Percentiles rank a stretch among this genome's conserved stretches.
Evolutionary conservation across 164 flowering plant species (phyloP).

Genomic region (Protea cynaroides): DNA sequence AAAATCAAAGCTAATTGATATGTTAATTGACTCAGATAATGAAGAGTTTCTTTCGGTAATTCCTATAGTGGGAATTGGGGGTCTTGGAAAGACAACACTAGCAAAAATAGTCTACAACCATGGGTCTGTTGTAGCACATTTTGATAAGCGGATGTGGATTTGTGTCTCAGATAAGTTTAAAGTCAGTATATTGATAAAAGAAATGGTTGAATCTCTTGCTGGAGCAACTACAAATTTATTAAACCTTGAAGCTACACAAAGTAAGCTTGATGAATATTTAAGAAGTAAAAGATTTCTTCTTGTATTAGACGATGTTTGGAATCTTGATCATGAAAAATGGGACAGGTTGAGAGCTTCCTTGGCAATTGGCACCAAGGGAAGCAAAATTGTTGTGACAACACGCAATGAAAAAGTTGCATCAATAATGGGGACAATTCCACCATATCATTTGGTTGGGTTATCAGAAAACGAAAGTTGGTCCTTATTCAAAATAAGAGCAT

Average conservation of each 20-base stretch:
- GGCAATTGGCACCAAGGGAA: neutral
- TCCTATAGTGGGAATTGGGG: neutral
- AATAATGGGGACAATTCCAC: neutral
- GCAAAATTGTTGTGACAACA: too few relatives aligned
- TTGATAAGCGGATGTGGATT: neutral
- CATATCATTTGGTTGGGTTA: neutral
- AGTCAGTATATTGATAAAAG: neutral
- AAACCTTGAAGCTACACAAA: neutral
- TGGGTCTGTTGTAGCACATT: neutral
- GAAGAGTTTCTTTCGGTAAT: neutral
- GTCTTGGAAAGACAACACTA: neutral
- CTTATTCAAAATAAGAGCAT: conserved; percentile 4
- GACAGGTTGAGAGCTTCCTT: neutral
- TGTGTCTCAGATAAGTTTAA: neutral
- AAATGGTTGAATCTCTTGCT: neutral
- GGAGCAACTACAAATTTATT: neutral
- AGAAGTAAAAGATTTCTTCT: too few relatives aligned
- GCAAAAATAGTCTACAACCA: neutral
- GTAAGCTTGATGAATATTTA: neutral
- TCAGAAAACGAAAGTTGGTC: conserved; percentile 5
- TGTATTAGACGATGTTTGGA: neutral
- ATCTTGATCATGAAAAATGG: neutral
- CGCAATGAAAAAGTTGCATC: too few relatives aligned
- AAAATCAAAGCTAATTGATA: neutral
- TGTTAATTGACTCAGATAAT: neutral